Percentiles rank a stretch among this genome's conserved stretches.
Evolutionary conservation across 805 yeast species (phyloP).

Genomic region (Candida sphagnicola): DNA sequence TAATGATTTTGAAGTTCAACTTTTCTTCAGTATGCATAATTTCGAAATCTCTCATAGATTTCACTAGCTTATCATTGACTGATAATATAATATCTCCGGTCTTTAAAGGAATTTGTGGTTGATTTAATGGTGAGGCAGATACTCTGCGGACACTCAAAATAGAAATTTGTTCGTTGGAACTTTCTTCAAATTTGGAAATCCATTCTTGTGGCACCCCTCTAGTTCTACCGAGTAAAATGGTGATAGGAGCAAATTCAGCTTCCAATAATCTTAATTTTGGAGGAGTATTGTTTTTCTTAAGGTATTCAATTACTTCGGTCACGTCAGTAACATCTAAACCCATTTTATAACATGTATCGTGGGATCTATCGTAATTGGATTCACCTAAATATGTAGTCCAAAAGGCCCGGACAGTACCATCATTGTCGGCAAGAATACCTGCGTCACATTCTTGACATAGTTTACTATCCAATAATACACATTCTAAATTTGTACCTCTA

Average conservation of each 20-base stretch:
- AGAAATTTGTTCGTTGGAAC: slow-evolving; percentile 63
- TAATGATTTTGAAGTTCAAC: slow-evolving; percentile 60
- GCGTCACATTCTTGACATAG: slow-evolving; percentile 70
- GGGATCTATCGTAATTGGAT: slow-evolving; percentile 43
- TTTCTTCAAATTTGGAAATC: slow-evolving; percentile 65
- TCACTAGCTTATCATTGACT: slow-evolving; percentile 61
- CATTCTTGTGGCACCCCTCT: slow-evolving; percentile 86
- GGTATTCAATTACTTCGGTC: slow-evolving; percentile 48
- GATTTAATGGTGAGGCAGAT: slow-evolving; percentile 41
- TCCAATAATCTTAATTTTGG: slow-evolving; percentile 61
- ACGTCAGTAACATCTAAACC: slow-evolving; percentile 76
- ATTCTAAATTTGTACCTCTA: slow-evolving; percentile 80
- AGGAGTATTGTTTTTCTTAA: slow-evolving; percentile 51
- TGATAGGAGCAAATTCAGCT: slow-evolving; percentile 68
- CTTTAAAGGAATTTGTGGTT: slow-evolving; percentile 30
- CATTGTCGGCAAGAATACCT: slow-evolving; percentile 72
- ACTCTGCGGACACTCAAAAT: slow-evolving; percentile 69
- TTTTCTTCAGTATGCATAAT: slow-evolving; percentile 40
- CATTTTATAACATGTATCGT: slow-evolving; percentile 63
- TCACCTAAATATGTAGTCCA: slow-evolving; percentile 88
- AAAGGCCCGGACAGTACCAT: slow-evolving; percentile 77
- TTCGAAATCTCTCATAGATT: slow-evolving; percentile 63
- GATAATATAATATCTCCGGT: slow-evolving; percentile 78
- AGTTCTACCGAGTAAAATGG: slow-evolving; percentile 72
- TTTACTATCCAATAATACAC: slow-evolving; percentile 69